Evolutionary conservation across 208 protist species (phyloP), one percentile per base, ranked within the genome.

Genomic region (Wallacemonas sp.): DNA sequence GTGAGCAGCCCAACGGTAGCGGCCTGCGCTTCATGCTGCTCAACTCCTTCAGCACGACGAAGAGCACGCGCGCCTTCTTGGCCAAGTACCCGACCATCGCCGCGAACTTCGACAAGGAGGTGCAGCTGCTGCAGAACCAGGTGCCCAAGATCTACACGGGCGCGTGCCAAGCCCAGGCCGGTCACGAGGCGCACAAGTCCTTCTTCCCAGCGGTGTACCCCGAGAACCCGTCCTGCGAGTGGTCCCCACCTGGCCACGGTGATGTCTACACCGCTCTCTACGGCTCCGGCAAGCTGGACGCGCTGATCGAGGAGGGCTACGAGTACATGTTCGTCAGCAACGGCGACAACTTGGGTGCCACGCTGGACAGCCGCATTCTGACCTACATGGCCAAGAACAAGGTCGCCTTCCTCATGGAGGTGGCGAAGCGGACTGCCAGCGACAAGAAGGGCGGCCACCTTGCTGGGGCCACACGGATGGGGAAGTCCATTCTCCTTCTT

Each of bases 241-340:
- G 95, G 97, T 98, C 97, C 64, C 99, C 99, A 23, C 98, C 99
- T 10, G 99, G 99, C n/a, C 99, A 99, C 77, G 99, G 98, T 22
- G 98, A 99, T 74, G 73, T 99, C 31, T 99, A 99, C 82, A 91
- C 84, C 14, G 86, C 95, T 10, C 83, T 99, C 12, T 83, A 95
- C 54, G 85, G 91, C 45, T 93, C 83, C 54, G 97, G 97, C 49
- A 94, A 87, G 77, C 79, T 98, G 44, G 71, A 97, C 38, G 62
- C 81, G 4, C 79, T 98, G 18, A 28, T 93, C 12, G 18, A 74
- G 8, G 72, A 91, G 61, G 98, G 98, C 32, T 97, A 95, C 70
- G 84, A 98, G 61, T 99, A 98, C 74, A 86, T 99, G 65, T 99
- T 99, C 70, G 90, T 99, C 20, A 99, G 96, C 64, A 99, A 99